These are phyloP conservation scores for Penicillium aurantiogriseum DNA, from an alignment of 2,329 filamentous ascomycete species.

Conservation along the genomic window DNA sequence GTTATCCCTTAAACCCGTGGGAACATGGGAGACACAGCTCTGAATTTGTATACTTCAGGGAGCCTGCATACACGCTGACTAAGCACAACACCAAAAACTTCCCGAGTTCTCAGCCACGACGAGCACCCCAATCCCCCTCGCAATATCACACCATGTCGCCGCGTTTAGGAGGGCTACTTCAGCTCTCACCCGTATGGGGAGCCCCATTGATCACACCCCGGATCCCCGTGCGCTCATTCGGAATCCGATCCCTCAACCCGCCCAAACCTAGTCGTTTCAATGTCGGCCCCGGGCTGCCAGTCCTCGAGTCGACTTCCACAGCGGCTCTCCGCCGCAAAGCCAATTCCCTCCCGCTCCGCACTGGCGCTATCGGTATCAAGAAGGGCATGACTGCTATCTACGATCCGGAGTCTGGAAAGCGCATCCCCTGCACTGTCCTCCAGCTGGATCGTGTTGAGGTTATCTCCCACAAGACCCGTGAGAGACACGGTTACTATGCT, in stretches of 20 bases:
- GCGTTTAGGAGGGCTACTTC: conserved; percentile 32
- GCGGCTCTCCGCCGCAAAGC: conserved; percentile 61
- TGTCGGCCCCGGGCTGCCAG: conserved; percentile 48
- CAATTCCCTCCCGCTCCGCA: conserved; percentile 62
- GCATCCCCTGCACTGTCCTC: conserved; percentile 84
- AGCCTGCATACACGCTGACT: conserved; percentile 11
- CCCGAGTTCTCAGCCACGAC: conserved; percentile 4
- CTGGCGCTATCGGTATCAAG: conserved; percentile 82
- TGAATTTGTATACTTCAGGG: neutral
- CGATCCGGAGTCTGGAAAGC: conserved; percentile 69
- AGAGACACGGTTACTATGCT: conserved; percentile 85
- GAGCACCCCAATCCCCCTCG: conserved; percentile 2
- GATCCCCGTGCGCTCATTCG: conserved; percentile 41
- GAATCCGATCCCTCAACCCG: conserved; percentile 60
- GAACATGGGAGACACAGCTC: neutral
- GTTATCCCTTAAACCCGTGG: neutral
- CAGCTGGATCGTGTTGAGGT: conserved; percentile 93
- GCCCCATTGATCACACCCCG: conserved; percentile 21
- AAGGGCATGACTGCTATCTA: conserved; percentile 95
- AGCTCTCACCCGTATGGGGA: conserved; percentile 28
- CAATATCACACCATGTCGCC: conserved; percentile 31
- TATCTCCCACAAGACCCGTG: conserved; percentile 76
- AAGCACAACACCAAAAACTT: conserved; percentile 24
- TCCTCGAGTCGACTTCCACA: conserved; percentile 56
- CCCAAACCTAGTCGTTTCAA: conserved; percentile 55